Conservation (phyloP, 1,284 basidiomycete species). For the Ganoderma lucidum region DNA sequence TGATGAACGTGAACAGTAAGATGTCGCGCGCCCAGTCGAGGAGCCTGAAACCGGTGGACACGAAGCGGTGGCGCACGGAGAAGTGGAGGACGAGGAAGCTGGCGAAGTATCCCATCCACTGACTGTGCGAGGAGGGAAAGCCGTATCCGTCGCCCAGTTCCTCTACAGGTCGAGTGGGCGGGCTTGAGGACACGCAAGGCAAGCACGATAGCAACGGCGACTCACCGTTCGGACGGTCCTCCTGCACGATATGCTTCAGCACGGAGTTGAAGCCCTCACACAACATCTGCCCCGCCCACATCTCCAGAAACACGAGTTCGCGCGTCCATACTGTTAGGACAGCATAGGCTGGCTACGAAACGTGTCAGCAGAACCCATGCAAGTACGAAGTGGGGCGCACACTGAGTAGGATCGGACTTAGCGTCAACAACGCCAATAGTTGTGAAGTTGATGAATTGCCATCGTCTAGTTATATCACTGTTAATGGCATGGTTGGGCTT, state of each 20-base stretch:
- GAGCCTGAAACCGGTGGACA: slow-evolving; percentile 54
- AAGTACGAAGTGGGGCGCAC: slow-evolving; percentile 1
- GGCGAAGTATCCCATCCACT: slow-evolving; percentile 89
- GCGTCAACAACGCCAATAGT: slow-evolving; percentile 71
- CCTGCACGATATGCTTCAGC: slow-evolving; percentile 73
- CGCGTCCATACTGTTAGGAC: slow-evolving; percentile 79
- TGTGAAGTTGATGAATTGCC: slow-evolving; percentile 68
- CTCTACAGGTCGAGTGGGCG: slow-evolving; percentile 44
- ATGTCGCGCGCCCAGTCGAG: slow-evolving; percentile 60
- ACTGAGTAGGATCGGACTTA: slow-evolving; percentile 22
- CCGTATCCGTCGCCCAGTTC: slow-evolving; percentile 80
- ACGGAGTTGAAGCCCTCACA: slow-evolving; percentile 79
- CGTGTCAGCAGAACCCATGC: not conserved
- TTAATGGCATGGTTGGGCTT: slow-evolving; percentile 23
- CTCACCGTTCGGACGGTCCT: slow-evolving; percentile 75
- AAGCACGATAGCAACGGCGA: not conserved
- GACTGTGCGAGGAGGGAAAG: slow-evolving; percentile 89
- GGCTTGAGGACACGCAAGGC: not conserved
- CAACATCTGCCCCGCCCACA: slow-evolving; percentile 83
- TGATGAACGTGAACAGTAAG: slow-evolving; percentile 58
- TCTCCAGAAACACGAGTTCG: slow-evolving; percentile 80
- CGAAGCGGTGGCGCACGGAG: slow-evolving; percentile 72
- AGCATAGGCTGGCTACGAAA: slow-evolving; percentile 75
- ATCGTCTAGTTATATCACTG: slow-evolving; percentile 59
- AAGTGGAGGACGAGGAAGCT: slow-evolving; percentile 81